phyloP scores from a whole-genome alignment of 2,329 filamentous ascomycete species.

The Talaromyces verruculosus region DNA sequence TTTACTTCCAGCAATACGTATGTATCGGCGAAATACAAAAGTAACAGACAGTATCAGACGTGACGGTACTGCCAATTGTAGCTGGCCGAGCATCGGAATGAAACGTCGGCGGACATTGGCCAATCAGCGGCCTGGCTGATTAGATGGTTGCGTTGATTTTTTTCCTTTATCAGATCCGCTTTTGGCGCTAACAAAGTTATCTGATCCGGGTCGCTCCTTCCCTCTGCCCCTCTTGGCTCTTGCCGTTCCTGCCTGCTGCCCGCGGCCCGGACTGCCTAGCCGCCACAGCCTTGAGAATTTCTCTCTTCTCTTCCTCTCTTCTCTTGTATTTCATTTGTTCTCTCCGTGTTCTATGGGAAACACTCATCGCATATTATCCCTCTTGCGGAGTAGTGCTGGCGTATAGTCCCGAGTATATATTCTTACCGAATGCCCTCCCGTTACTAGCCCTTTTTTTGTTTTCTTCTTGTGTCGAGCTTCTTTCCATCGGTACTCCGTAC shows the following conservation, averaged over 20 bases:
- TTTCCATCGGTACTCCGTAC: neutral
- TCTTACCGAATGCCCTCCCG: neutral
- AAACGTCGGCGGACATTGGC: neutral
- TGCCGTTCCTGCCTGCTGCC: neutral
- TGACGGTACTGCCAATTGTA: neutral
- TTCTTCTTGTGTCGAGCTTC: neutral
- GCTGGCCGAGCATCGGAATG: conserved; percentile 14
- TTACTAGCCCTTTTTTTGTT: neutral
- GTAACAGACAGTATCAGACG: neutral
- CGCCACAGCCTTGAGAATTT: neutral
- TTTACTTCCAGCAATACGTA: neutral
- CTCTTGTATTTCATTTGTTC: neutral
- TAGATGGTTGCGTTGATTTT: conserved; percentile 1
- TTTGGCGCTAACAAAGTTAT: conserved; percentile 10
- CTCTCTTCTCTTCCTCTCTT: neutral
- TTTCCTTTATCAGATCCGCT: conserved; percentile 4
- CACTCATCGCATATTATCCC: neutral
- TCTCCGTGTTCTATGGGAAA: neutral
- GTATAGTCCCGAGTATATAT: neutral
- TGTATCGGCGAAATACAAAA: too few relatives aligned
- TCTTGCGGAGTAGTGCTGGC: neutral
- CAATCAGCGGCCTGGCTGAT: conserved; percentile 1
- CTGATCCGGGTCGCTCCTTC: conserved; percentile 13
- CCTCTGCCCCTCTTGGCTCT: neutral
- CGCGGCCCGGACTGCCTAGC: neutral